Conservation (phyloP, 176 grass and related monocot species). For the Melocanna baccifera region DNA sequence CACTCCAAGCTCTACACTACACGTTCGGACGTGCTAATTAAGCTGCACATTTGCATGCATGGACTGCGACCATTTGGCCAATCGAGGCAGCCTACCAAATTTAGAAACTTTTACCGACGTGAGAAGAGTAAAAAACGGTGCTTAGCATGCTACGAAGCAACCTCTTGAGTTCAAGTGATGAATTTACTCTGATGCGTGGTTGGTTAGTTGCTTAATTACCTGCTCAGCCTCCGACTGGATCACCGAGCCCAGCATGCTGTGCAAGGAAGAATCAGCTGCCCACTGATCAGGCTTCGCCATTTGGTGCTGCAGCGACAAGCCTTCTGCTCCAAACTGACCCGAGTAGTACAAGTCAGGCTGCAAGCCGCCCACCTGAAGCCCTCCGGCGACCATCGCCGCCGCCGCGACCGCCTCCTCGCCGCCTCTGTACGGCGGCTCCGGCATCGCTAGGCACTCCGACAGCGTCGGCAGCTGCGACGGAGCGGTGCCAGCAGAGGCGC, state of each 20-base stretch:
- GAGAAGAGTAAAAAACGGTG: background rate
- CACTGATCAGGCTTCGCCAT: constrained; percentile 41
- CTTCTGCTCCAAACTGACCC: constrained; percentile 34
- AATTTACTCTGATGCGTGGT: background rate
- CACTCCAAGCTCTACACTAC: background rate
- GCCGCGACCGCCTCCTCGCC: background rate
- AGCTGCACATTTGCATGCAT: constrained; percentile 18
- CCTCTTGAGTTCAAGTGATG: background rate
- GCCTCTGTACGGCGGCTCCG: constrained; percentile 30
- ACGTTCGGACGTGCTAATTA: background rate
- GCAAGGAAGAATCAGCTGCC: constrained; percentile 24
- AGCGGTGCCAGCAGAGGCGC: background rate
- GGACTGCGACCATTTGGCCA: constrained; percentile 46
- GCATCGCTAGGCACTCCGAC: constrained; percentile 66
- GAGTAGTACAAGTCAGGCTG: constrained; percentile 26
- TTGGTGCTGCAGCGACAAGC: constrained; percentile 31
- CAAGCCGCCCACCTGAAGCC: constrained; percentile 17
- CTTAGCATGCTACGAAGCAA: background rate
- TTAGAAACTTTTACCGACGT: background rate
- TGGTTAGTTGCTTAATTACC: background rate
- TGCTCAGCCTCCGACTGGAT: constrained; percentile 44
- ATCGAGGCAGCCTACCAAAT: background rate
- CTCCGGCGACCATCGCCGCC: background rate
- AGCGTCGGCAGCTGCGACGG: constrained; percentile 46
- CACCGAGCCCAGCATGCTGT: constrained; percentile 45